Conservation (phyloP, 2,329 filamentous ascomycete species). For the Fusarium sp. region DNA sequence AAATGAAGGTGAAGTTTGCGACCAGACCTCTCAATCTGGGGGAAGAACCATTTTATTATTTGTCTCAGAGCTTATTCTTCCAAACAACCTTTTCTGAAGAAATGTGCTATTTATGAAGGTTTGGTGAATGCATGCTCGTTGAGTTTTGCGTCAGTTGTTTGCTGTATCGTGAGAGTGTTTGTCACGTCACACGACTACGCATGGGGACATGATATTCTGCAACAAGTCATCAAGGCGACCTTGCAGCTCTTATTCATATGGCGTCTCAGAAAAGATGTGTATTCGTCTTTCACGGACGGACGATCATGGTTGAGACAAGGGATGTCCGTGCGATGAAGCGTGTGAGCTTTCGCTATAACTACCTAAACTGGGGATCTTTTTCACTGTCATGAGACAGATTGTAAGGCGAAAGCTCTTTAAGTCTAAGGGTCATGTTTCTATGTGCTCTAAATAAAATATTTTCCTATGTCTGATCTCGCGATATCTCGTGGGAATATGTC, state of each 20-base stretch:
- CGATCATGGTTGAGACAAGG: neutral
- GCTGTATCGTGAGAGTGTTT: slow-evolving; percentile 2
- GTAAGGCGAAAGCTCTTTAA: neutral
- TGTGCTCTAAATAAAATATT: neutral
- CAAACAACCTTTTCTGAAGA: neutral
- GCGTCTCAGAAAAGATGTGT: neutral
- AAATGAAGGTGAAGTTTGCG: neutral
- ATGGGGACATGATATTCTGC: neutral
- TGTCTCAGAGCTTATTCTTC: neutral
- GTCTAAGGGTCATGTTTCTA: neutral
- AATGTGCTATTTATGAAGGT: neutral
- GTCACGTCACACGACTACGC: slow-evolving; percentile 4
- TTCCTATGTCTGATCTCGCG: neutral
- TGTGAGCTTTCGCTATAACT: neutral
- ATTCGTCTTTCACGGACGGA: neutral
- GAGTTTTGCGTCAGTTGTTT: slow-evolving; percentile 14
- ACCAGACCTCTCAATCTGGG: neutral
- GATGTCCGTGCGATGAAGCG: neutral
- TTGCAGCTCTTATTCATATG: neutral
- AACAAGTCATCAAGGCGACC: neutral
- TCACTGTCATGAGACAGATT: neutral
- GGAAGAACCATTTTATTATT: neutral
- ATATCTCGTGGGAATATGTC: neutral
- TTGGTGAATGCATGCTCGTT: neutral
- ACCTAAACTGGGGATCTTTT: neutral